A percentile compares a stretch with the other conserved stretches of the same genome.
Evolutionary conservation across 345 rosid genomes (phyloP).

Genomic region (Salix purpurea): DNA sequence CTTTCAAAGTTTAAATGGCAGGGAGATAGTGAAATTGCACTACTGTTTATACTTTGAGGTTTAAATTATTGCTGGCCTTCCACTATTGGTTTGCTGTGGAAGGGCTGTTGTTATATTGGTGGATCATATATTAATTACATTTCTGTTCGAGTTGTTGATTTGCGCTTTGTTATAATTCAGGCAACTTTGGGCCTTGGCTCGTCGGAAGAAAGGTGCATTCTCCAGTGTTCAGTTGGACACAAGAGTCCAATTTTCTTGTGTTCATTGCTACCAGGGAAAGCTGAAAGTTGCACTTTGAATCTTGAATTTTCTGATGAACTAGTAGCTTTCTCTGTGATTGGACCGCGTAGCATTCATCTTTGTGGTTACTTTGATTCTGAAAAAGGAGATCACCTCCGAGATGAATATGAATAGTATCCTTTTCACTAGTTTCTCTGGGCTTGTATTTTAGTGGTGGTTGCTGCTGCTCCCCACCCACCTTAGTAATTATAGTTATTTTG

Average conservation of each 20-base stretch:
- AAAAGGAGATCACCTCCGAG: slow-evolving; percentile 44
- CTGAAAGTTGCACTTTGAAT: slow-evolving; percentile 66
- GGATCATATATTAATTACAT: neutral
- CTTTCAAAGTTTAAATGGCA: neutral
- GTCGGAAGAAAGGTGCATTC: slow-evolving; percentile 51
- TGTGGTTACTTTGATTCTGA: slow-evolving; percentile 67
- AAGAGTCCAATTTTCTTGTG: slow-evolving; percentile 65
- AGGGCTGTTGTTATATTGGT: neutral
- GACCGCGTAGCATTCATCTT: slow-evolving; percentile 74
- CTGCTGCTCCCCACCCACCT: no score
- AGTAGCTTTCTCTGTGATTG: slow-evolving; percentile 70
- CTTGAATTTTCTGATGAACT: slow-evolving; percentile 72
- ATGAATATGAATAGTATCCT: slow-evolving; percentile 82
- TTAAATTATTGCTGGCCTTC: neutral
- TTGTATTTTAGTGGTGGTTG: neutral
- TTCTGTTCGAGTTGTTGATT: slow-evolving; percentile 1
- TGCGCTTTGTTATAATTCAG: slow-evolving; percentile 31
- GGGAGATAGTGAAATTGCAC: neutral
- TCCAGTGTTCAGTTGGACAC: slow-evolving; percentile 68
- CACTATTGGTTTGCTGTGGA: neutral
- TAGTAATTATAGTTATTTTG: neutral
- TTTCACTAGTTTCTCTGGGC: neutral
- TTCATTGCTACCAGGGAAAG: slow-evolving; percentile 62
- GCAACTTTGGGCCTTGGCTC: slow-evolving; percentile 87
- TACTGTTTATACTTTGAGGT: neutral